Evolutionary conservation across 345 rosid genomes (phyloP).

Genomic region (Eutrema japonicum): DNA sequence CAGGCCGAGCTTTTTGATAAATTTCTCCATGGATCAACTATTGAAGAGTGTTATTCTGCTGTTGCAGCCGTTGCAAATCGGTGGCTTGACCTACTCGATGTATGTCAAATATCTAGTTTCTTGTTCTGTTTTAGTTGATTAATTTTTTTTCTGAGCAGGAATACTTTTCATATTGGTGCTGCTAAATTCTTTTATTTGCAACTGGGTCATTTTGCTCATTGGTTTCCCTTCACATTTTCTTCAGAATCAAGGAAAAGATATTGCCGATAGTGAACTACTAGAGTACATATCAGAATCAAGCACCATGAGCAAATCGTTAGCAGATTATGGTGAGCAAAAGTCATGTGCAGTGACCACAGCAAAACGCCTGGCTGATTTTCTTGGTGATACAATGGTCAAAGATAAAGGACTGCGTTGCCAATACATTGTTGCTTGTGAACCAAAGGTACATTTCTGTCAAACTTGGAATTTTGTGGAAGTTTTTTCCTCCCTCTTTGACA

Average conservation of each 20-base stretch:
- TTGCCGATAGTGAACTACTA: constrained; percentile 89
- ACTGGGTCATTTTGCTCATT: constrained; percentile 21
- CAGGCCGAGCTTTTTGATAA: constrained; percentile 98
- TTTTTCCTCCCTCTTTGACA: constrained; percentile 12
- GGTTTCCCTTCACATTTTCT: constrained; percentile 32
- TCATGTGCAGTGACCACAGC: constrained; percentile 99
- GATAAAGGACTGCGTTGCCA: constrained; percentile 98
- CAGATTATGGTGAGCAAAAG: constrained; percentile 92
- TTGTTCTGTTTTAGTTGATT: not conserved
- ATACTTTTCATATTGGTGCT: constrained; percentile 26
- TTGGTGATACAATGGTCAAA: constrained; percentile 92
- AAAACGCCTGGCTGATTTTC: constrained; percentile 91
- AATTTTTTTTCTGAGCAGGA: not conserved
- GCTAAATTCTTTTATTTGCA: constrained; percentile 18
- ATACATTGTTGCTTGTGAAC: constrained; percentile 94
- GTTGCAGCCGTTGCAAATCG: constrained; percentile 96
- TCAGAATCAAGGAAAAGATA: constrained; percentile 90
- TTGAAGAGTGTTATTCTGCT: constrained; percentile 89
- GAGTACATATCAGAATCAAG: constrained; percentile 98
- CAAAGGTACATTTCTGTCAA: constrained; percentile 57
- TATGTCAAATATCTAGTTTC: constrained; percentile 45
- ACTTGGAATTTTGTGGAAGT: constrained; percentile 9
- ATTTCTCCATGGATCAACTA: constrained; percentile 86
- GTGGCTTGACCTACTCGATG: constrained; percentile 99
- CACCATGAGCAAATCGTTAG: constrained; percentile 98